A percentile compares a stretch with the other conserved stretches of the same genome.
These are phyloP conservation scores for Solanum piurae DNA, from an alignment of 257 asterid genomes.

Conservation along the genomic window DNA sequence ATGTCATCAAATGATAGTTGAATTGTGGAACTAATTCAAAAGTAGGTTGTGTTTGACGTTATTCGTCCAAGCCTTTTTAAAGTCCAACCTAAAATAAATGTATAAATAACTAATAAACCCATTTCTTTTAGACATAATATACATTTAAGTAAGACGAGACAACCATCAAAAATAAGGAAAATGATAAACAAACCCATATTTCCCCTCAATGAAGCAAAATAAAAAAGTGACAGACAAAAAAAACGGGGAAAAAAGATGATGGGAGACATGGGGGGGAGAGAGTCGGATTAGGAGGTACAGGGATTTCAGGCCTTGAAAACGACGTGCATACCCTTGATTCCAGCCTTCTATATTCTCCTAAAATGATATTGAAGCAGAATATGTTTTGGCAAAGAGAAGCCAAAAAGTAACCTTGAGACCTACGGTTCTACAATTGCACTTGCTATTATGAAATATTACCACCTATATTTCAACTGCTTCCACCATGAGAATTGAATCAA, in stretches of 20 bases:
- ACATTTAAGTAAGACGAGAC: background rate
- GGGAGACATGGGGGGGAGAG: background rate
- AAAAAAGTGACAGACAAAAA: background rate
- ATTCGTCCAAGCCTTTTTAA: no score
- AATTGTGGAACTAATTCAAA: no score
- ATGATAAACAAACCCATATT: background rate
- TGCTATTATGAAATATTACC: background rate
- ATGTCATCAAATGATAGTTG: no score
- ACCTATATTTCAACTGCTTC: background rate
- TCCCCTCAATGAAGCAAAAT: background rate
- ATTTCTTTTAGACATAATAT: background rate
- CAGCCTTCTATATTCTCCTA: background rate
- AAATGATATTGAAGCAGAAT: background rate
- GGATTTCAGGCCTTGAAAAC: background rate
- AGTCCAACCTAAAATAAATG: no score
- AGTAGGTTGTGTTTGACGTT: no score
- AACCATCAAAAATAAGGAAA: background rate
- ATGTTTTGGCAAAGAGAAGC: background rate
- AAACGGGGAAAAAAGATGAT: background rate
- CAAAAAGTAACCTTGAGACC: background rate
- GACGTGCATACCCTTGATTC: constrained; percentile 3
- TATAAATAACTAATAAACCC: background rate
- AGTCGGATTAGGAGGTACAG: no score
- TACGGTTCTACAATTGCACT: background rate
- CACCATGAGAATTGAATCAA: constrained; percentile 11